phyloP scores from a whole-genome alignment of 2,329 filamentous ascomycete genomes.

The Cladophialophora yegresii region DNA sequence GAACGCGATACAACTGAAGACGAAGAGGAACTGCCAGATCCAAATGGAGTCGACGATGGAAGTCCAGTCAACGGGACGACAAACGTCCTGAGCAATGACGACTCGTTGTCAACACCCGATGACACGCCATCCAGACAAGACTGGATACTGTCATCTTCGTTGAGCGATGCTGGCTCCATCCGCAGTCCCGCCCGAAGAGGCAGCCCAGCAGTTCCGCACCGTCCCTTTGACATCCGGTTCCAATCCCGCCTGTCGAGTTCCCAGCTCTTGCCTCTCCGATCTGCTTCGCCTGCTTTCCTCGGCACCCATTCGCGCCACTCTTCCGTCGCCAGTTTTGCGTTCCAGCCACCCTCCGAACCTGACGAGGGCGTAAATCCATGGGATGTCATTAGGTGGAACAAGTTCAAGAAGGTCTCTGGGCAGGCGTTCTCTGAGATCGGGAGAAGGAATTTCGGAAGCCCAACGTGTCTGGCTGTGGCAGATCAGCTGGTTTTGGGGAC shows the following conservation, averaged over 20 bases:
- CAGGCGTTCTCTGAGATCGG: slow-evolving; percentile 92
- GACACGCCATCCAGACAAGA: slow-evolving; percentile 77
- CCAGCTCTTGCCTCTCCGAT: slow-evolving; percentile 60
- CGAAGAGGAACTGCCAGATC: not conserved
- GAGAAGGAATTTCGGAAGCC: slow-evolving; percentile 86
- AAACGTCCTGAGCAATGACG: slow-evolving; percentile 56
- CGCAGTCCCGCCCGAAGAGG: slow-evolving; percentile 64
- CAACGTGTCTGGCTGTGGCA: slow-evolving; percentile 86
- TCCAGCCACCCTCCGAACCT: slow-evolving; percentile 58
- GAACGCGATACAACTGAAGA: slow-evolving; percentile 31
- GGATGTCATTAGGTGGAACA: slow-evolving; percentile 97
- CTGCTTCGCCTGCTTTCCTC: slow-evolving; percentile 75
- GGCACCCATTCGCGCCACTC: slow-evolving; percentile 76
- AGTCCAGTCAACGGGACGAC: slow-evolving; percentile 17
- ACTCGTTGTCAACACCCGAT: slow-evolving; percentile 75
- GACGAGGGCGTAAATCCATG: slow-evolving; percentile 80
- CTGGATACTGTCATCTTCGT: slow-evolving; percentile 57
- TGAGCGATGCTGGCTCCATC: slow-evolving; percentile 36
- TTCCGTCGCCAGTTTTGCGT: slow-evolving; percentile 71
- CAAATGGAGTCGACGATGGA: slow-evolving; percentile 15
- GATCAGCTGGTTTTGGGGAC: slow-evolving; percentile 88
- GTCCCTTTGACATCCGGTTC: slow-evolving; percentile 93
- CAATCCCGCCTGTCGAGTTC: slow-evolving; percentile 76
- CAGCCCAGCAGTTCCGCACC: slow-evolving; percentile 78
- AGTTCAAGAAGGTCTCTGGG: slow-evolving; percentile 80